A percentile compares a stretch with the other conserved stretches of the same genome.
Evolutionary conservation across 2,329 filamentous ascomycete genomes (phyloP).

Genomic region (Ophiostoma piceae): DNA sequence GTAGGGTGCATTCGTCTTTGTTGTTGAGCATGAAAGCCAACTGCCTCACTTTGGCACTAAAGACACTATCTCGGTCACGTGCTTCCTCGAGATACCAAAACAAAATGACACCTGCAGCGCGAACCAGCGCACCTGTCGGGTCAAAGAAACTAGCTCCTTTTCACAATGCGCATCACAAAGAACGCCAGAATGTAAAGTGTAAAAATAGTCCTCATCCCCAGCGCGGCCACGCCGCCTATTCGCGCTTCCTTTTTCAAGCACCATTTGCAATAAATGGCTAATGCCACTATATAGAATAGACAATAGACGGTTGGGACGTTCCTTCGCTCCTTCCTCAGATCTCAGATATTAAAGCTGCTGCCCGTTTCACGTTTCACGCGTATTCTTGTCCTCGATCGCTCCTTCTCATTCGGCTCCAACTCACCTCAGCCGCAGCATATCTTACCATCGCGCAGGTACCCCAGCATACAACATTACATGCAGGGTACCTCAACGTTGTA

Average conservation of each 20-base stretch:
- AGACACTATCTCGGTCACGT: background rate
- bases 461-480: slow-evolving; percentile 2
- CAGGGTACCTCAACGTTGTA: background rate
- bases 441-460: background rate
- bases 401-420: background rate
- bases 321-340: background rate
- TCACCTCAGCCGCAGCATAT: background rate
- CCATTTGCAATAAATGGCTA: background rate
- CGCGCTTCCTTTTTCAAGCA: too few species aligned
- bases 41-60: background rate
- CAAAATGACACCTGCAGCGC: background rate
- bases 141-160: background rate
- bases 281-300: background rate
- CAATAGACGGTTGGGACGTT: background rate
- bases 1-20: background rate
- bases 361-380: background rate
- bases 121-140: background rate
- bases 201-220: background rate
- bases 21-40: background rate
- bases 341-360: background rate
- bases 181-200: background rate
- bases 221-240: background rate
- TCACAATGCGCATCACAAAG: background rate
- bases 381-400: background rate
- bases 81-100: background rate